Percentiles rank a stretch among this genome's conserved stretches.
Conservation (phyloP, 2,329 filamentous ascomycete species). For the Endoconidiophora polonica region DNA sequence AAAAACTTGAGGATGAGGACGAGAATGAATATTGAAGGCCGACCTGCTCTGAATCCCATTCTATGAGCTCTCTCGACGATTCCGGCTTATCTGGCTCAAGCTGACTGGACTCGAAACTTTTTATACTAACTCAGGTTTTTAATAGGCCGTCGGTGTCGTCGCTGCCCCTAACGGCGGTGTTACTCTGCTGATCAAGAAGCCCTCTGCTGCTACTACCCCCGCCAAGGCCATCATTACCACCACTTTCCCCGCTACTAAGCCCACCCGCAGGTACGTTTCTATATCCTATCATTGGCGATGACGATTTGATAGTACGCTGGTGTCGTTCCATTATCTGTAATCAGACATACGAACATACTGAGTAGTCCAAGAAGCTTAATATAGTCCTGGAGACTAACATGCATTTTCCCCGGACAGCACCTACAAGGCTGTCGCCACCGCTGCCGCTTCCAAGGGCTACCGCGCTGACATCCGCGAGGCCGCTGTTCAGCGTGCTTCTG, state of each 20-base stretch:
- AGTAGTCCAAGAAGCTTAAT: neutral
- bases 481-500: conserved; percentile 75
- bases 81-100: neutral
- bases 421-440: conserved; percentile 76
- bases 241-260: conserved; percentile 55
- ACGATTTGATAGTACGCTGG: too few relatives aligned
- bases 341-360: too few relatives aligned
- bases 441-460: conserved; percentile 72
- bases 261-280: conserved; percentile 45
- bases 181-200: conserved; percentile 72
- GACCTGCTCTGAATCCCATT: neutral
- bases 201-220: conserved; percentile 55
- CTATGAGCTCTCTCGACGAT: neutral
- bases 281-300: too few relatives aligned
- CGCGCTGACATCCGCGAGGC: conserved; percentile 58
- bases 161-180: conserved; percentile 64
- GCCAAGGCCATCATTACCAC: conserved; percentile 46
- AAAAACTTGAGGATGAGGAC: neutral
- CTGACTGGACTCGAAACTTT: too few relatives aligned
- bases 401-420: conserved; percentile 36
- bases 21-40: neutral
- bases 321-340: too few relatives aligned
- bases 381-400: conserved; percentile 2
- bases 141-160: conserved; percentile 69
- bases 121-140: conserved; percentile 6